Evolutionary conservation across 352 stramenopile species (phyloP), one percentile per base, ranked within the genome.

Genomic region (Phytopythium sindhum): DNA sequence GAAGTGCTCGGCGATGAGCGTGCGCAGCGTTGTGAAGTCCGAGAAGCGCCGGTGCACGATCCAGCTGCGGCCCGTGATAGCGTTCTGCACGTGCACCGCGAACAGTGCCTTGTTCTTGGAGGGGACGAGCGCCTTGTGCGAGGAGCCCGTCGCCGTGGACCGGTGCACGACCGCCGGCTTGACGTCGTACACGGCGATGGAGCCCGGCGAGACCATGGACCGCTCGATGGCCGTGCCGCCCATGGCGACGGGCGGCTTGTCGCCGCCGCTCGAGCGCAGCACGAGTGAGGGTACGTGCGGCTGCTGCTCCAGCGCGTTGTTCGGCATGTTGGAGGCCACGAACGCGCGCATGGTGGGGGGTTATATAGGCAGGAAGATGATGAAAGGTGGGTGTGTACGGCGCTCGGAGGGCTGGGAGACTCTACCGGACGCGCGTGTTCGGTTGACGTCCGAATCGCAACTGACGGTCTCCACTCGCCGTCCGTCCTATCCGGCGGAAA

Each of bases 61-160:
- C 83, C 83, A 91, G 33, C 76, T 88, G 35, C 81, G 77, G 17
- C 83, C 83, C 12, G 75, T 81, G 52, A 90, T 88, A 47, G 83
- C 81, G 56, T 90, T 91, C 68, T 90, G 83, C 54, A 89, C 73
- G 57, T 90, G 72, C 17, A 90, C 75, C 0, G 79, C 73, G 53
- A 88, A 91, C 48, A 89, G 63, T 41, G 78, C 84, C 41, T 66
- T 67, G 69, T 80, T 81, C 47, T 54, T 54, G 24, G 26, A 21
- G 5, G 47, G n/a, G 11, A 54, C 24, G 11, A 54, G 47, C 47
- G 47, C 26, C 47, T 54, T 57, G 82, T 84, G 26, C 60, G 37
- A 1, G n/a, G 21, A 7, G 15, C n/a, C n/a, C 23, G 39, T 61
- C 6, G 70, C 64, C 26, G 64, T 67, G 42, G 69, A 64, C 28